These are phyloP conservation scores for Hippophae tibetana DNA, from an alignment of 306 rosid genomes.

Conservation along the genomic window DNA sequence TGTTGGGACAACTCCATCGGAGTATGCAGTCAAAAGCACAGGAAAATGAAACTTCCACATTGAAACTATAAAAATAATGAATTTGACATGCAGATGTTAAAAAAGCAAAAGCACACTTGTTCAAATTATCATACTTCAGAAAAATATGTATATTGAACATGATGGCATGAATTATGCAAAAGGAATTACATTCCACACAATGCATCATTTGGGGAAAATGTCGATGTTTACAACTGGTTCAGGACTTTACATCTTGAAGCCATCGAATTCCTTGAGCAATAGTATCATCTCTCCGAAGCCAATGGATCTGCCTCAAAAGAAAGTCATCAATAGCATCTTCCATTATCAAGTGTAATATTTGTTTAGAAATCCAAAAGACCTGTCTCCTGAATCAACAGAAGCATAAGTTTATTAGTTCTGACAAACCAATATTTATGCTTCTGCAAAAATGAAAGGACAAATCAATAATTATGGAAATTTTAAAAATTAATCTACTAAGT, in stretches of 20 bases:
- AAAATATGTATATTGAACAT: no score
- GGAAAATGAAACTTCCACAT: no score
- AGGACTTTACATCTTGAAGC: conserved; percentile 82
- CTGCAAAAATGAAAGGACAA: no score
- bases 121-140: no score
- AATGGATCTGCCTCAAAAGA: conserved; percentile 74
- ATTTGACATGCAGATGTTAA: no score
- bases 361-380: conserved; percentile 98
- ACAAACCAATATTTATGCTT: conserved; percentile 1
- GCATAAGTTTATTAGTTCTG: conserved; percentile 8
- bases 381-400: conserved; percentile 63
- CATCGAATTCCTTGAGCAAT: conserved; percentile 81
- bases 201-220: conserved; percentile 11
- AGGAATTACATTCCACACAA: background rate
- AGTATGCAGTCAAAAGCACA: no score
- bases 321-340: conserved; percentile 97
- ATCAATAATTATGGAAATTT: no score
- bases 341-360: conserved; percentile 84
- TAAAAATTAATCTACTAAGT: no score
- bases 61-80: no score
- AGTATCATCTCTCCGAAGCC: conserved; percentile 72
- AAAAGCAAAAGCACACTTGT: no score
- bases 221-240: conserved; percentile 9
- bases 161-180: no score
- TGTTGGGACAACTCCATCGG: no score